A percentile compares a stretch with the other conserved stretches of the same genome.
These are phyloP conservation scores for Coix lacrymajobi DNA, from an alignment of 176 grass and related monocot species.

Conservation along the genomic window DNA sequence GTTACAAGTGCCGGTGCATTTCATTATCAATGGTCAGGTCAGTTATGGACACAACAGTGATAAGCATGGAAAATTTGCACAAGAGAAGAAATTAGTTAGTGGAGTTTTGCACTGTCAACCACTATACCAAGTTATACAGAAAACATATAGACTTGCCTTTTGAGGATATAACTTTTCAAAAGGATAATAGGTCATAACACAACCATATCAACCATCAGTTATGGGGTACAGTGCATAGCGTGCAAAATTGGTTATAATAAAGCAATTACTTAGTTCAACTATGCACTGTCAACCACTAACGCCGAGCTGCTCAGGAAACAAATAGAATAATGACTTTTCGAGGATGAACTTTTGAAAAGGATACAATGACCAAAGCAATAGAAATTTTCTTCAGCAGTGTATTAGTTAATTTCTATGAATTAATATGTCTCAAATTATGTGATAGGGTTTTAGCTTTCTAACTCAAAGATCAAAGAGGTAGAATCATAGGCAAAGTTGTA, in stretches of 20 bases:
- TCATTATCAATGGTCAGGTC: neutral
- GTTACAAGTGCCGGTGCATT: neutral
- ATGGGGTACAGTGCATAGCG: neutral
- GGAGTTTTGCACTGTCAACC: neutral
- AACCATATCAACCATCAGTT: neutral
- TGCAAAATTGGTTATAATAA: neutral
- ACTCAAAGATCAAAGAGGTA: neutral
- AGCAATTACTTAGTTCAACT: neutral
- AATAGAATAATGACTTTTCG: neutral
- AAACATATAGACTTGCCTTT: neutral
- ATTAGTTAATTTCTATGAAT: neutral
- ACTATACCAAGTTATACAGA: neutral
- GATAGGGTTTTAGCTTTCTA: neutral
- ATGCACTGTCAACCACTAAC: constrained; percentile 7
- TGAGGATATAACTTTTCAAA: neutral
- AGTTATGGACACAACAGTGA: neutral
- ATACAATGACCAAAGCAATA: neutral
- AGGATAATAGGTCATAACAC: neutral
- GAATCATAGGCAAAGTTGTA: neutral
- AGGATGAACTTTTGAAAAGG: neutral
- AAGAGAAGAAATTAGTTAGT: neutral
- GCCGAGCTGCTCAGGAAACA: neutral
- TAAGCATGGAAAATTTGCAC: neutral
- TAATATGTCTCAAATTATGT: neutral
- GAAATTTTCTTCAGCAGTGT: neutral